Percentiles rank a stretch among this genome's conserved stretches.
Conservation (phyloP, 805 yeast genomes). For the Wickerhamiella azymoides region DNA sequence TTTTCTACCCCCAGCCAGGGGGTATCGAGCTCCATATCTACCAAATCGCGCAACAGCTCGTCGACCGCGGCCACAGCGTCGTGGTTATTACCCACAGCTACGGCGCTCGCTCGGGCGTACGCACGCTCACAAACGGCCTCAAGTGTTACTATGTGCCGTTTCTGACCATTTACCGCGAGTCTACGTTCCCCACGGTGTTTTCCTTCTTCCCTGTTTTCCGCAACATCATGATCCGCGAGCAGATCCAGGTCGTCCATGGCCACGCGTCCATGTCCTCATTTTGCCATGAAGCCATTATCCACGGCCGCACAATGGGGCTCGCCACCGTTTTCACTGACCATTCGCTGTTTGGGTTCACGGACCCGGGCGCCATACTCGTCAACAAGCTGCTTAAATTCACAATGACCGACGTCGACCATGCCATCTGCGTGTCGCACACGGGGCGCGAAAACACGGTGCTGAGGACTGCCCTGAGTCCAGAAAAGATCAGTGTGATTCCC, state of each 20-base stretch:
- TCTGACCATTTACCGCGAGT: slow-evolving; percentile 62
- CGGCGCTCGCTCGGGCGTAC: slow-evolving; percentile 65
- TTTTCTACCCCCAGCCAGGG: slow-evolving; percentile 96
- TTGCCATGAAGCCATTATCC: slow-evolving; percentile 84
- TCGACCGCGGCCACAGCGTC: slow-evolving; percentile 72
- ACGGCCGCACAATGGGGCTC: slow-evolving; percentile 84
- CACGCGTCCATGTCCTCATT: slow-evolving; percentile 82
- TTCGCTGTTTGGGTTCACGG: slow-evolving; percentile 87
- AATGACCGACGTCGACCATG: slow-evolving; percentile 74
- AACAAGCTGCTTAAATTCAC: slow-evolving; percentile 78
- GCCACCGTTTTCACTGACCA: slow-evolving; percentile 91
- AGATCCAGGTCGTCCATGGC: slow-evolving; percentile 81
- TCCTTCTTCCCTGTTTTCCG: slow-evolving; percentile 75
- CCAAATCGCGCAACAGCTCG: slow-evolving; percentile 68
- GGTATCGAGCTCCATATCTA: slow-evolving; percentile 94
- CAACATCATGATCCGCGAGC: slow-evolving; percentile 72
- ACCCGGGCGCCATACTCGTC: slow-evolving; percentile 67
- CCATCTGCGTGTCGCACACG: slow-evolving; percentile 92
- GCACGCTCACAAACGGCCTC: slow-evolving; percentile 76
- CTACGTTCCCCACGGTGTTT: slow-evolving; percentile 81
- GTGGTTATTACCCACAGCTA: slow-evolving; percentile 81
- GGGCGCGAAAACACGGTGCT: slow-evolving; percentile 92
- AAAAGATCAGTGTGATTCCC: slow-evolving; percentile 76
- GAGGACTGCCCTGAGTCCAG: slow-evolving; percentile 70
- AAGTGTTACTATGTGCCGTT: slow-evolving; percentile 87